Conservation (phyloP, 192 early-diverging fungal genomes). For the Pilobolus umbonatus region DNA sequence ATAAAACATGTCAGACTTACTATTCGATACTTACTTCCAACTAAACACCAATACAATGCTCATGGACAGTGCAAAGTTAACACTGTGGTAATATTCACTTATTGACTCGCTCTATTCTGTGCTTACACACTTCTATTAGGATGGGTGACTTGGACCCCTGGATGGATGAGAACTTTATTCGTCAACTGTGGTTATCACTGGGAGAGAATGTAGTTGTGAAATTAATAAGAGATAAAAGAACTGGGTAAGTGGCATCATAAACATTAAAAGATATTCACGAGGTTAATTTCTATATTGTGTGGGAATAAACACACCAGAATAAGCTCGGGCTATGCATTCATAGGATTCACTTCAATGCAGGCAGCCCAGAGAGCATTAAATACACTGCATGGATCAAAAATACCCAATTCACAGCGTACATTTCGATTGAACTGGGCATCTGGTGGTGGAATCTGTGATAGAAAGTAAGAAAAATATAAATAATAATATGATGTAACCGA, state of each 20-base stretch:
- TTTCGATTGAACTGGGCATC: constrained; percentile 98
- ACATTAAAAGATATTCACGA: constrained; percentile 1
- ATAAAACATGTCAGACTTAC: not conserved
- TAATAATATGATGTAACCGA: not conserved
- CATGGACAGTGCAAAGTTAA: not conserved
- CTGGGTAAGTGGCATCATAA: constrained; percentile 52
- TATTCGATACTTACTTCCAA: not conserved
- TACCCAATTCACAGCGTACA: constrained; percentile 73
- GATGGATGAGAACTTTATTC: constrained; percentile 94
- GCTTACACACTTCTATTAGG: constrained; percentile 41
- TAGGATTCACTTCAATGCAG: constrained; percentile 69
- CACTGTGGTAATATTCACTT: not conserved
- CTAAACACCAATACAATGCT: not conserved
- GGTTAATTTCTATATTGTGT: constrained; percentile 26
- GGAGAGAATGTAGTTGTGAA: constrained; percentile 80
- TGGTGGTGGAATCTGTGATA: constrained; percentile 63
- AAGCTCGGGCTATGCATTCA: constrained; percentile 89
- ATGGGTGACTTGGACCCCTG: constrained; percentile 95
- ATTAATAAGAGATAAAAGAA: constrained; percentile 87
- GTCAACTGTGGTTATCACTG: constrained; percentile 73
- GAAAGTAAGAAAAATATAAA: constrained; percentile 37
- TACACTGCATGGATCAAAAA: constrained; percentile 71
- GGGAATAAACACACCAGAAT: constrained; percentile 26
- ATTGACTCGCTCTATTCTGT: not conserved
- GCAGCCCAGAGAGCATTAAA: constrained; percentile 69